phyloP scores from a whole-genome alignment of 2,329 filamentous ascomycete genomes.

The Dothiorella sarmentorum region DNA sequence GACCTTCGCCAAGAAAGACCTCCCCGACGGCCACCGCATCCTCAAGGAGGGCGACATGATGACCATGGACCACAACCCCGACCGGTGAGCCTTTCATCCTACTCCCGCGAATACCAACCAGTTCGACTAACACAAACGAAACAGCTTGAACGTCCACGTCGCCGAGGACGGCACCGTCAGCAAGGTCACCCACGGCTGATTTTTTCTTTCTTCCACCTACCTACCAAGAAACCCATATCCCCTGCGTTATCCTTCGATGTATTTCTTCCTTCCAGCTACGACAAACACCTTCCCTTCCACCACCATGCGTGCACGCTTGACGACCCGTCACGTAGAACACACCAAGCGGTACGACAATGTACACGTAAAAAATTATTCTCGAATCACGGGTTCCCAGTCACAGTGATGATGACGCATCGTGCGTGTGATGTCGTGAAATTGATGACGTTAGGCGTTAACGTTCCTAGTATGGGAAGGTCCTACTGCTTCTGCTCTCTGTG shows the following conservation, averaged over 20 bases:
- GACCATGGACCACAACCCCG: constrained; percentile 48
- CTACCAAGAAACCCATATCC: neutral
- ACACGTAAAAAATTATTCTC: too few relatives aligned
- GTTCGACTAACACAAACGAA: neutral
- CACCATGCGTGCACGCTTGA: too few relatives aligned
- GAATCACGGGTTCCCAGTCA: too few relatives aligned
- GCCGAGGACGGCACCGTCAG: constrained; percentile 47
- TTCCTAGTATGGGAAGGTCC: too few relatives aligned
- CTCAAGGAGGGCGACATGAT: constrained; percentile 45
- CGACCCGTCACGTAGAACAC: too few relatives aligned
- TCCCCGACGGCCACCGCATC: constrained; percentile 47
- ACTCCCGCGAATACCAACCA: neutral
- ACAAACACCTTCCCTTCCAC: too few relatives aligned
- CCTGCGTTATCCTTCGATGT: neutral
- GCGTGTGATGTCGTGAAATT: too few relatives aligned
- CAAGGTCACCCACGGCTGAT: constrained; percentile 46
- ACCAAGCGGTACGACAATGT: too few relatives aligned
- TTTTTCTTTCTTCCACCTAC: constrained; percentile 19
- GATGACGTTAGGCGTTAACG: too few relatives aligned
- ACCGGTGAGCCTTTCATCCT: constrained; percentile 32
- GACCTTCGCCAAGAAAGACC: constrained; percentile 50
- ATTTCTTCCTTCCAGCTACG: neutral
- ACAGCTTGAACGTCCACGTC: constrained; percentile 47
- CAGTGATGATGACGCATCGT: too few relatives aligned
- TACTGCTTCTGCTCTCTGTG: too few relatives aligned